Percentiles rank a stretch among this genome's conserved stretches.
Evolutionary conservation across 257 asterid genomes (phyloP).

Genomic region (Ophiorrhiza pumila): DNA sequence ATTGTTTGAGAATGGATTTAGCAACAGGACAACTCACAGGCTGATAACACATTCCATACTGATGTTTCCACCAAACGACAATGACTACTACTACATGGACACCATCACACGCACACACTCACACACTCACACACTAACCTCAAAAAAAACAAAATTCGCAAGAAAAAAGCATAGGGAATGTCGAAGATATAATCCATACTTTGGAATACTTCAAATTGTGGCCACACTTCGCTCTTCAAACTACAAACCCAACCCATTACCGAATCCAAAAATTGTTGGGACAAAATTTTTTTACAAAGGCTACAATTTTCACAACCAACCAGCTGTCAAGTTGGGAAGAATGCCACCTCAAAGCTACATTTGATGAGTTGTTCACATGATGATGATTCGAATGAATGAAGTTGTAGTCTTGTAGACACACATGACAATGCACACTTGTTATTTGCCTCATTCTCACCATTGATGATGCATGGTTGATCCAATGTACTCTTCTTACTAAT

Average conservation of each 20-base stretch:
- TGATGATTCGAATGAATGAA: constrained; percentile 1
- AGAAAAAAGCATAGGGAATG: background rate
- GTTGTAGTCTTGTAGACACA: constrained; percentile 10
- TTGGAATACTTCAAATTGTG: background rate
- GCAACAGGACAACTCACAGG: background rate
- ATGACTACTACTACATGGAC: background rate
- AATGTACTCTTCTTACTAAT: background rate
- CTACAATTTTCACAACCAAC: constrained; percentile 10
- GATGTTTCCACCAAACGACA: background rate
- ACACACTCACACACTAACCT: background rate
- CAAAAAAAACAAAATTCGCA: background rate
- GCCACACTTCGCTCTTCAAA: background rate
- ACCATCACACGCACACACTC: no score
- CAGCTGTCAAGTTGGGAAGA: constrained; percentile 19
- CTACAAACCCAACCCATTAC: no score
- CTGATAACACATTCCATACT: background rate
- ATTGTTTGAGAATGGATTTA: constrained; percentile 8
- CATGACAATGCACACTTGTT: constrained; percentile 3
- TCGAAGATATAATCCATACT: background rate
- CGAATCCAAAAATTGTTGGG: no score
- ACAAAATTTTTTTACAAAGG: background rate
- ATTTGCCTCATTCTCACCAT: constrained; percentile 1
- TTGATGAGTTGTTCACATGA: constrained; percentile 20
- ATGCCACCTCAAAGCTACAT: constrained; percentile 11
- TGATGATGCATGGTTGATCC: background rate